Base-by-base conservation (phyloP, 2,329 filamentous ascomycete genomes). In the Fusarium oligoseptatum region DNA sequence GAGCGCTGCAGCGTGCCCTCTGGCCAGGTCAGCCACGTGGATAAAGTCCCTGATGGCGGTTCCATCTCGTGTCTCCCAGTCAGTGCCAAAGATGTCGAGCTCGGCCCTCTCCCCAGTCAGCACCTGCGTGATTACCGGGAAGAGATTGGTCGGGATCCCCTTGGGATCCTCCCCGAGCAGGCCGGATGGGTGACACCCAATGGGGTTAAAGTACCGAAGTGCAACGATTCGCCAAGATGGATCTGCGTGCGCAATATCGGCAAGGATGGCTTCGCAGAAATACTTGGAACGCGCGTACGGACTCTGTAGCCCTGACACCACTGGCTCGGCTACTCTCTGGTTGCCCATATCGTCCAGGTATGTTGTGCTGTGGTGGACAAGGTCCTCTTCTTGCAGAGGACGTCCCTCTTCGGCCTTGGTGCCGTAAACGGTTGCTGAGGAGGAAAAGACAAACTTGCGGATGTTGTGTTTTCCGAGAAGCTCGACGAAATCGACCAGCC, bases 1-100 rank as follows among this genome's bases (percentile, higher is more conserved):
- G 24, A 92, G 83, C 2, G 91, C 91, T 8, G 91, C 89, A 41
- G 92, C 87, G 80, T 93, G 91, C 6, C 89, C 91, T 48, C 88
- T 85, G 7, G 91, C 91, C 52, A 93, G 85, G 80, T 93, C 91
- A 17, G 87, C 88, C 41, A 92, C 91, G 74, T 93, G 91, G 72
- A 93, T 92, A 77, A 92, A 93, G 80, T 93, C 91, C 48, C 91
- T 88, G 45, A 93, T 86, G 2, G 90, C 90, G 0, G 91, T 92
- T 17, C 91, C 91, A 75, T 93, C 91, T 5, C 85, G 83, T 0
- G 91, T 93, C 66, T 91, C 86, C 87, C 91, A 93, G 80, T 93
- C 90, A 3, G 85, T 86, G 9, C 91, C 91, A 72, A 91, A 93
- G 63, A 93, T 87, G 60, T 89, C 85, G n/a, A 92, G 83, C 52